Conservation (phyloP, 345 rosid species). For the Fremontodendron californicum region DNA sequence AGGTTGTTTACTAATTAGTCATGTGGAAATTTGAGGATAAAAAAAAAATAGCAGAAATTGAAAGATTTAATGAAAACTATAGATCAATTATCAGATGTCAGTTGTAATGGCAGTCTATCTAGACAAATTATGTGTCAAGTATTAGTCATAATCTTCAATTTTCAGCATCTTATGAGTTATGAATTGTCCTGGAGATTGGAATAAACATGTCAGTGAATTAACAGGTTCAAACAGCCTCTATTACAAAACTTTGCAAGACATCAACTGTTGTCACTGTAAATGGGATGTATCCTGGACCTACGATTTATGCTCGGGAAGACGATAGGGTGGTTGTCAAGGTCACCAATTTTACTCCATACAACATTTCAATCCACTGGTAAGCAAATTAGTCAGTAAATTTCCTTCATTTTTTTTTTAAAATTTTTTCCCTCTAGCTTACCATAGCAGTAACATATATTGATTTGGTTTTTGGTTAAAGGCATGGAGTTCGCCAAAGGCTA, state of each 20-base stretch:
- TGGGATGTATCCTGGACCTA: constrained; percentile 34
- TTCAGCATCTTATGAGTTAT: neutral
- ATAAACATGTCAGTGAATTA: neutral
- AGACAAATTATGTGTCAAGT: neutral
- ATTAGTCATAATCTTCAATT: no score
- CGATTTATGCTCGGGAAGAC: constrained; percentile 32
- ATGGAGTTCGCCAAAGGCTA: constrained; percentile 35
- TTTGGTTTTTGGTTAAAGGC: constrained; percentile 14
- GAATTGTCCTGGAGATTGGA: neutral
- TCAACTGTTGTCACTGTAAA: constrained; percentile 30
- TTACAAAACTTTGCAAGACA: constrained; percentile 28
- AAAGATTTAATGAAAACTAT: no score
- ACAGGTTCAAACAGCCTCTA: constrained; percentile 13
- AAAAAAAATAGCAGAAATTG: no score
- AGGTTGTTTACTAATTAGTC: neutral
- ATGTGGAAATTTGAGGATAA: no score
- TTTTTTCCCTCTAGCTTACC: neutral
- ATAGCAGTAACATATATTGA: neutral
- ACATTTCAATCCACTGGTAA: constrained; percentile 37
- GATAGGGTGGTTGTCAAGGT: constrained; percentile 33
- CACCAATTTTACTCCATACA: constrained; percentile 33
- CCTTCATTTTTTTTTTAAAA: neutral
- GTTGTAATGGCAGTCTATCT: neutral
- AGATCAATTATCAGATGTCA: neutral
- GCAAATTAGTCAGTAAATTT: neutral